Evolutionary conservation across 2,329 filamentous ascomycete genomes (phyloP).

Genomic region (Sarocladiaceae sp.): DNA sequence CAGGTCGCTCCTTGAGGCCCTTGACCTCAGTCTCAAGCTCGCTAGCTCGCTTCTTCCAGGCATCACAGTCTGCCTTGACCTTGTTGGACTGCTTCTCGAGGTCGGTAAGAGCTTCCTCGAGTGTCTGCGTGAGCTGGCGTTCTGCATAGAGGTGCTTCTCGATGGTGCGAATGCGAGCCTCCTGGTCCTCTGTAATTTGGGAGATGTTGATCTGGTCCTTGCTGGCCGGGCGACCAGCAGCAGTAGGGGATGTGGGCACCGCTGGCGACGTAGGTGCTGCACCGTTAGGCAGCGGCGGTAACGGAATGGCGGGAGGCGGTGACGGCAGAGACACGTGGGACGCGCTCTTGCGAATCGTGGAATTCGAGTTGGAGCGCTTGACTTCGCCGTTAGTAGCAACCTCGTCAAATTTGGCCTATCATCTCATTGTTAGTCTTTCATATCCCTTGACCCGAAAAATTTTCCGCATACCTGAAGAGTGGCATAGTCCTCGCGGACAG

Average conservation of each 20-base stretch:
- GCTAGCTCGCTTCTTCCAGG: constrained; percentile 79
- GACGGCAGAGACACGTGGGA: constrained; percentile 83
- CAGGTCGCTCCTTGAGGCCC: constrained; percentile 50
- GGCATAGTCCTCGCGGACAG: constrained; percentile 62
- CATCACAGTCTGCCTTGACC: constrained; percentile 83
- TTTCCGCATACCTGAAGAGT: constrained; percentile 75
- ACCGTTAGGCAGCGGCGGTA: constrained; percentile 75
- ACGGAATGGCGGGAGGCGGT: constrained; percentile 89
- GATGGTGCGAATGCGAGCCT: constrained; percentile 88
- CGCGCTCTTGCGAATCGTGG: constrained; percentile 75
- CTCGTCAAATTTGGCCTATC: constrained; percentile 56
- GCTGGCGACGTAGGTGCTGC: constrained; percentile 37
- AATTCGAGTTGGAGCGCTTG: constrained; percentile 56
- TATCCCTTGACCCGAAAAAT: too few relatives aligned
- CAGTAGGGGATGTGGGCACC: constrained; percentile 46
- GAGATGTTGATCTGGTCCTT: constrained; percentile 64
- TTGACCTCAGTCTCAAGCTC: constrained; percentile 68
- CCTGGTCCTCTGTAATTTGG: constrained; percentile 89
- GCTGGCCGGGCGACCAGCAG: constrained; percentile 65
- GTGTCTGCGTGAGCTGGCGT: constrained; percentile 89
- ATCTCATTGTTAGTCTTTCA: constrained; percentile 16
- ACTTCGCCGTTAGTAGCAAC: constrained; percentile 32
- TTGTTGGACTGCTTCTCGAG: constrained; percentile 88
- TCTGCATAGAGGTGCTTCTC: constrained; percentile 96
- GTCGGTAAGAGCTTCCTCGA: constrained; percentile 93